These are phyloP conservation scores for Rhynchosporium graminicola DNA, from an alignment of 2,329 filamentous ascomycete genomes.

Conservation along the genomic window DNA sequence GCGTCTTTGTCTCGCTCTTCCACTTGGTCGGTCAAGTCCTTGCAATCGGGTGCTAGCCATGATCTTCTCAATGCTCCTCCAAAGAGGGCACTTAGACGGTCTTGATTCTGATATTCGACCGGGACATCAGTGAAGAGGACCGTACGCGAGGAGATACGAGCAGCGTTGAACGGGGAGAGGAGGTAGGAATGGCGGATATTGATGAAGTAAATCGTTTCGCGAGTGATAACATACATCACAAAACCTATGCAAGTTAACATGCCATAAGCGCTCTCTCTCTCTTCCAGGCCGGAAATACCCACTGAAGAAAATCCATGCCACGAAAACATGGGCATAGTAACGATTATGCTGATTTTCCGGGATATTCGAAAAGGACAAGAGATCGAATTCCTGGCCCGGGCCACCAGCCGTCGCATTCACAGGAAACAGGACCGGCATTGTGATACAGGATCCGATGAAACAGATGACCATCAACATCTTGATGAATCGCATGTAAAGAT, in stretches of 20 bases:
- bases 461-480: constrained; percentile 76
- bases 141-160: constrained; percentile 83
- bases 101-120: constrained; percentile 72
- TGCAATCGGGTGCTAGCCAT: constrained; percentile 79
- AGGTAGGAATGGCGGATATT: constrained; percentile 90
- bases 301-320: constrained; percentile 77
- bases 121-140: constrained; percentile 88
- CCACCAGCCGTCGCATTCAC: constrained; percentile 82
- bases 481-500: constrained; percentile 85
- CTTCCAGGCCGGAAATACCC: constrained; percentile 6
- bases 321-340: constrained; percentile 78
- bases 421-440: constrained; percentile 78
- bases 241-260: constrained; percentile 53
- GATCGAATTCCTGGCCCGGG: constrained; percentile 65
- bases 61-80: constrained; percentile 77
- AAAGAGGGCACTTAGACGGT: constrained; percentile 76
- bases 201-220: constrained; percentile 88
- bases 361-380: constrained; percentile 81
- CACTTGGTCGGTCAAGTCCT: constrained; percentile 76
- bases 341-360: constrained; percentile 53
- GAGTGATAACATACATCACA: constrained; percentile 82
- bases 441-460: constrained; percentile 78
- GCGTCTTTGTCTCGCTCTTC: constrained; percentile 78
- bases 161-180: constrained; percentile 78
- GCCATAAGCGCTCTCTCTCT: background rate